Conservation (phyloP, 2,329 filamentous ascomycete species). For the Chlorencoelia australis region DNA sequence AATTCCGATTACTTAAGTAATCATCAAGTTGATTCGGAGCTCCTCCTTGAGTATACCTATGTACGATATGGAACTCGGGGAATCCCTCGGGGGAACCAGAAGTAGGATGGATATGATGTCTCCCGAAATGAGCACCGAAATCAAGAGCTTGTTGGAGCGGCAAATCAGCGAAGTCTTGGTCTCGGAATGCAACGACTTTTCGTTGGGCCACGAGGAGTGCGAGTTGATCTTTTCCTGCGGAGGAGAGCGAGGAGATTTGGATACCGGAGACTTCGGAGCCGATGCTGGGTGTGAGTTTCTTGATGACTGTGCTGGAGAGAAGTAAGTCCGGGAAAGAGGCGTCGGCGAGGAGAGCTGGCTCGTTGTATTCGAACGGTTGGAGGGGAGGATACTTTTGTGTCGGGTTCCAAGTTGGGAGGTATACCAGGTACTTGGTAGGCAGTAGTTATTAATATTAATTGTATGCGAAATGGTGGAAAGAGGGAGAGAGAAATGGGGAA, state of each 20-base stretch:
- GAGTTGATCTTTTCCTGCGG: constrained; percentile 65
- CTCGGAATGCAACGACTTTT: constrained; percentile 69
- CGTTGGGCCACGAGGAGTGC: constrained; percentile 63
- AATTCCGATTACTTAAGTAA: constrained; percentile 56
- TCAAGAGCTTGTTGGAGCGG: constrained; percentile 57
- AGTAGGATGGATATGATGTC: constrained; percentile 70
- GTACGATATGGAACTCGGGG: constrained; percentile 67
- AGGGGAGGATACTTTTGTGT: constrained; percentile 54
- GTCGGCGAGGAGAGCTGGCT: constrained; percentile 65
- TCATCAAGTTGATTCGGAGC: constrained; percentile 44
- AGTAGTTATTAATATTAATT: background rate
- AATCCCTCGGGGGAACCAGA: constrained; percentile 61
- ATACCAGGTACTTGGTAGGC: constrained; percentile 48
- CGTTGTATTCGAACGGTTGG: constrained; percentile 57
- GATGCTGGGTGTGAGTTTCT: constrained; percentile 59
- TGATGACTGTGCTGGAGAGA: constrained; percentile 36
- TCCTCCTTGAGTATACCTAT: constrained; percentile 50
- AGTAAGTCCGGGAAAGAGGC: constrained; percentile 57
- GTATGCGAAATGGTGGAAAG: no score
- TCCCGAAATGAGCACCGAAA: constrained; percentile 67
- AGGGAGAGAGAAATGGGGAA: no score
- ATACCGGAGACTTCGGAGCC: constrained; percentile 61
- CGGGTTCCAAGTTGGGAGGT: constrained; percentile 60
- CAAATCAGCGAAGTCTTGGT: constrained; percentile 60
- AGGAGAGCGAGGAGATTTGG: constrained; percentile 55